A percentile compares a stretch with the other conserved stretches of the same genome.
Conservation (phyloP, 148 eudicot genomes). For the Amaranthus cruentus region DNA sequence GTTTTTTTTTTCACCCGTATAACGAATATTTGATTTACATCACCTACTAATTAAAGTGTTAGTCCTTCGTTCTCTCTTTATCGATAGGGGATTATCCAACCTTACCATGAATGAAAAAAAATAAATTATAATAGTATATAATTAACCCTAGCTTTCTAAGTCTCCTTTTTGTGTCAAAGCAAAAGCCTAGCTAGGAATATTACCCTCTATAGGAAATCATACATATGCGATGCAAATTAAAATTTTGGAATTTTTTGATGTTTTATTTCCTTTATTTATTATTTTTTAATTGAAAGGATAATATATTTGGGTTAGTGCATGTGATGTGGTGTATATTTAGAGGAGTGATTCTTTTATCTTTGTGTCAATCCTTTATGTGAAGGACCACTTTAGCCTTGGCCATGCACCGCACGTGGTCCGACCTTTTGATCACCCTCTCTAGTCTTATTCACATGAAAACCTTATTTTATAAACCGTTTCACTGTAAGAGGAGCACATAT, state of each 20-base stretch:
- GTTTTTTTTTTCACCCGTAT: no score
- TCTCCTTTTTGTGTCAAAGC: slow-evolving; percentile 7
- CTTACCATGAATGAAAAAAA: no score
- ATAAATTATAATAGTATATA: not conserved
- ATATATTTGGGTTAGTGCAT: slow-evolving; percentile 12
- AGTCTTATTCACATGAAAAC: slow-evolving; percentile 29
- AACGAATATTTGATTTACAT: no score
- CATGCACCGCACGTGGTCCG: slow-evolving; percentile 46
- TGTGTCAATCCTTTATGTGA: slow-evolving; percentile 21
- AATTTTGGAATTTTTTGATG: slow-evolving; percentile 8
- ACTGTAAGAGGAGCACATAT: no score
- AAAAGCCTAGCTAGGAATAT: slow-evolving; percentile 22
- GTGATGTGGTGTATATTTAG: slow-evolving; percentile 31
- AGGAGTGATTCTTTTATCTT: slow-evolving; percentile 31
- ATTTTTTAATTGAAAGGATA: not conserved
- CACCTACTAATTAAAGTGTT: no score
- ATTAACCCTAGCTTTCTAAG: not conserved
- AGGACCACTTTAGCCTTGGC: slow-evolving; percentile 32
- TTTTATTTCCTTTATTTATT: not conserved
- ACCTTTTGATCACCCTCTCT: slow-evolving; percentile 9
- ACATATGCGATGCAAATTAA: slow-evolving; percentile 13
- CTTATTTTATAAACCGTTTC: not conserved
- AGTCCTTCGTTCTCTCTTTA: no score
- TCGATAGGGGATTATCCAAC: no score
- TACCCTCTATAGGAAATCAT: slow-evolving; percentile 10